These are phyloP conservation scores for Fusarium scirpi DNA, from an alignment of 2,329 filamentous ascomycete genomes.

Conservation along the genomic window DNA sequence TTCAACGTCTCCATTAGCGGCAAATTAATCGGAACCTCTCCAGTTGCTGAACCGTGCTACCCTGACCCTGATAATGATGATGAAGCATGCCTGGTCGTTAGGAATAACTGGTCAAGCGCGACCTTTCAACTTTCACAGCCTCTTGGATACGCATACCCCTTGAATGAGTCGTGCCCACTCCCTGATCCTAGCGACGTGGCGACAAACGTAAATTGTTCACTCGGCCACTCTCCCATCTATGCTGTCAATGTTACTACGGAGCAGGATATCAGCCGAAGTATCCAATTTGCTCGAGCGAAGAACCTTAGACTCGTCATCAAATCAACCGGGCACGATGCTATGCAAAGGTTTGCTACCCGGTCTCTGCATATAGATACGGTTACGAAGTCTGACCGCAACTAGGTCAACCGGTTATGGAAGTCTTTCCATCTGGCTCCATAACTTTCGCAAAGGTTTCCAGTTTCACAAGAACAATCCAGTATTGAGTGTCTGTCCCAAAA, in stretches of 20 bases:
- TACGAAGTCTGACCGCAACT: neutral
- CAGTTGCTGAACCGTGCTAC: neutral
- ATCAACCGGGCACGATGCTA: neutral
- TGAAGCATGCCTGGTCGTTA: neutral
- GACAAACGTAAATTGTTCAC: neutral
- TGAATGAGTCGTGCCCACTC: neutral
- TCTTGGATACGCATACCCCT: neutral
- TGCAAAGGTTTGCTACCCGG: neutral
- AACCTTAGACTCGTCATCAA: neutral
- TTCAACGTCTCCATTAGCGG: neutral
- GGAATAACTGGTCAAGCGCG: neutral
- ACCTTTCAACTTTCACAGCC: neutral
- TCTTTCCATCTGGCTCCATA: neutral
- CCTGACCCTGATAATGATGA: neutral
- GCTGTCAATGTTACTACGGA: neutral
- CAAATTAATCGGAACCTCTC: neutral
- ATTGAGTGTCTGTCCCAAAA: neutral
- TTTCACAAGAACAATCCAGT: neutral
- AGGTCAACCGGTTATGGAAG: neutral
- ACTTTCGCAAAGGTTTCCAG: neutral
- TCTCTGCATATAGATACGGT: neutral
- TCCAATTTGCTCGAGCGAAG: neutral
- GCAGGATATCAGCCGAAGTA: neutral
- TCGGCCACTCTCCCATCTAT: neutral
- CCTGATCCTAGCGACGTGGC: neutral